These are phyloP conservation scores for Boletus barrowsii DNA, from an alignment of 768 basidiomycete species.

Conservation along the genomic window DNA sequence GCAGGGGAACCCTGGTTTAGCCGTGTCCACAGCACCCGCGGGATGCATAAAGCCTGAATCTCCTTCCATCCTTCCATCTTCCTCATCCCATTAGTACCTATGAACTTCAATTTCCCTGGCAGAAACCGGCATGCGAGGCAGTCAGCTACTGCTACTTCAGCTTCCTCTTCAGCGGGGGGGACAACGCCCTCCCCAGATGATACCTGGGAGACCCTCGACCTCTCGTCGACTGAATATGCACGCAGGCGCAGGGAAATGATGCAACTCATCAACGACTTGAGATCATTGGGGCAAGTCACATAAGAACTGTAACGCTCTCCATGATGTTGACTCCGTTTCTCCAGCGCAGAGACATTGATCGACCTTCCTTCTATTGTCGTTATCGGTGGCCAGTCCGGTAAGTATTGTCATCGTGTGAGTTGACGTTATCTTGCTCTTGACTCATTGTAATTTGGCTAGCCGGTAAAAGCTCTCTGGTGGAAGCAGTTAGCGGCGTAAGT, in stretches of 20 bases:
- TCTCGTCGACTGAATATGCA: constrained; percentile 39
- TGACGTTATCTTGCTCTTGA: not conserved
- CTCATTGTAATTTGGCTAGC: constrained; percentile 31
- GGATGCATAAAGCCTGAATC: constrained; percentile 9
- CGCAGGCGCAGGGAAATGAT: constrained; percentile 39
- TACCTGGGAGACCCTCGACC: constrained; percentile 10
- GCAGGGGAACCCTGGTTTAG: not conserved
- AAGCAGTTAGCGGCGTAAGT: constrained; percentile 54
- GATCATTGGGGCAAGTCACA: constrained; percentile 37
- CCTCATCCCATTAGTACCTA: not conserved
- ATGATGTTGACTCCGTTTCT: not conserved
- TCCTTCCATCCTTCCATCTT: not conserved
- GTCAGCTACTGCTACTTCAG: not conserved
- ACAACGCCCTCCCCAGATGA: constrained; percentile 13
- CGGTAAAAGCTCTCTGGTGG: constrained; percentile 59
- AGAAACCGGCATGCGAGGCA: not conserved
- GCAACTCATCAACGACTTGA: constrained; percentile 37
- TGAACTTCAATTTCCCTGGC: not conserved
- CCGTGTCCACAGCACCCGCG: not conserved
- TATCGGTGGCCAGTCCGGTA: constrained; percentile 56
- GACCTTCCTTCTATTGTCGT: constrained; percentile 53
- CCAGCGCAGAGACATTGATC: constrained; percentile 38
- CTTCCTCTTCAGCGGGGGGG: not conserved
- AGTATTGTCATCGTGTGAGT: constrained; percentile 1
- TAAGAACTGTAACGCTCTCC: not conserved